Evolutionary conservation across 768 basidiomycete species (phyloP).

Genomic region (Guyanaporus albipodus): DNA sequence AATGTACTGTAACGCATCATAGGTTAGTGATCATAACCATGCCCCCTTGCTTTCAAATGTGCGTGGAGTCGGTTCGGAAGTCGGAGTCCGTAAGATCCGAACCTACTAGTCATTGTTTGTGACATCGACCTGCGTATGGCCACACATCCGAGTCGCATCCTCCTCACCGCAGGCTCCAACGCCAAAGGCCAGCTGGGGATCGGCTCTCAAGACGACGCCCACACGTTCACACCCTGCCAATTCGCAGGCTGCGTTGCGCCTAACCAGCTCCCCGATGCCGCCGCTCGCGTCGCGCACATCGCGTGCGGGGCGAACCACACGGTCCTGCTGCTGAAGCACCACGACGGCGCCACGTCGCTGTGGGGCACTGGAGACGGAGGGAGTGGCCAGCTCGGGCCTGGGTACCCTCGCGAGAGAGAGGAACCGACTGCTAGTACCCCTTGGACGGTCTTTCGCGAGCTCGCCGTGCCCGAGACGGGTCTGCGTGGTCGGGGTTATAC

Average conservation of each 20-base stretch:
- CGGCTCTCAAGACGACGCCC: constrained; percentile 37
- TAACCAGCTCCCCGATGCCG: constrained; percentile 22
- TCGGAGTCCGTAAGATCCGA: constrained; percentile 1
- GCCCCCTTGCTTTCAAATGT: too few species aligned
- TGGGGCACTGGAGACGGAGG: constrained; percentile 77
- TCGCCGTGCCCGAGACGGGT: constrained; percentile 43
- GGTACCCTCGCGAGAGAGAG: constrained; percentile 16
- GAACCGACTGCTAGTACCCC: neutral
- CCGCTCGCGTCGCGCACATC: constrained; percentile 43
- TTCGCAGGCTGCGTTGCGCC: constrained; percentile 28
- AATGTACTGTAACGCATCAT: constrained; percentile 17
- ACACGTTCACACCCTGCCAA: constrained; percentile 35
- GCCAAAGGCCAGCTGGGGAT: constrained; percentile 46
- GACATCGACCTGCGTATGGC: too few species aligned
- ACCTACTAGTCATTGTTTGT: too few species aligned
- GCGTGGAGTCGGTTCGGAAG: neutral
- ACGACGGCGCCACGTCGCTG: constrained; percentile 37
- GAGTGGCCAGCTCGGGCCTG: constrained; percentile 66
- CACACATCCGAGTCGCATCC: constrained; percentile 6
- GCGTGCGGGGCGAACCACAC: constrained; percentile 80
- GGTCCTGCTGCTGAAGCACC: constrained; percentile 52
- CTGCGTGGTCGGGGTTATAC: constrained; percentile 41
- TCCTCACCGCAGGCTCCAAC: constrained; percentile 47
- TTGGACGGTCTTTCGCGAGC: constrained; percentile 42
- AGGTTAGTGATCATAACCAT: constrained; percentile 2